phyloP scores from a whole-genome alignment of 352 stramenopile genomes.

The Phytophthora pseudosyringae region DNA sequence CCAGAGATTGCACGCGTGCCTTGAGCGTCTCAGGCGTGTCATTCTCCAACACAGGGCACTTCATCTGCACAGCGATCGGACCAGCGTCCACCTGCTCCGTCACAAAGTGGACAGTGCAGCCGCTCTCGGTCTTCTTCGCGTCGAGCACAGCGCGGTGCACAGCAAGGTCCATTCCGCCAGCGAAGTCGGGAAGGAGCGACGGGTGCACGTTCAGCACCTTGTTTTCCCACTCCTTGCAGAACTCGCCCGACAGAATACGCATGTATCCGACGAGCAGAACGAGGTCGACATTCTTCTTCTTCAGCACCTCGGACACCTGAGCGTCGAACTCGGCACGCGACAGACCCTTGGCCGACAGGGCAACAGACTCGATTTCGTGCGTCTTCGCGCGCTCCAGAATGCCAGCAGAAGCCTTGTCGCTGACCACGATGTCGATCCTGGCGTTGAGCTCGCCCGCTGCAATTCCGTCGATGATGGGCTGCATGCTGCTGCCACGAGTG shows the following conservation, averaged over 20 bases:
- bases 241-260: constrained; percentile 97
- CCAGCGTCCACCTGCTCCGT: constrained; percentile 98
- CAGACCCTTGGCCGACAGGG: constrained; percentile 77
- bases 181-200: constrained; percentile 98
- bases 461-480: constrained; percentile 97
- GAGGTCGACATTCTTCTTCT: constrained; percentile 94
- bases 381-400: constrained; percentile 95
- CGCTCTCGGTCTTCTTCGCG: constrained; percentile 94
- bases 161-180: constrained; percentile 99
- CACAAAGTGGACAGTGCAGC: constrained; percentile 99
- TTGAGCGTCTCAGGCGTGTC: constrained; percentile 97
- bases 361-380: constrained; percentile 73
- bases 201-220: constrained; percentile 99
- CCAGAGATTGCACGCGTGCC: constrained; percentile 96
- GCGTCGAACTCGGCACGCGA: constrained; percentile 95
- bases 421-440: constrained; percentile 96
- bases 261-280: constrained; percentile 99
- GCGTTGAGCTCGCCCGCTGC: constrained; percentile 88
- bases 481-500: constrained; percentile 95
- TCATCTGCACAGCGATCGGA: constrained; percentile 97
- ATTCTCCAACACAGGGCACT: constrained; percentile 88
- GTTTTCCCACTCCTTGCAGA: constrained; percentile 95
- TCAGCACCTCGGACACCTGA: constrained; percentile 93
- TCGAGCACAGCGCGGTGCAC: constrained; percentile 98
- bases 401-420: constrained; percentile 92